Evolutionary conservation across 1,139 yeast genomes (phyloP), one percentile per base, ranked within the genome.

Genomic region (Geotrichum histeridarum): DNA sequence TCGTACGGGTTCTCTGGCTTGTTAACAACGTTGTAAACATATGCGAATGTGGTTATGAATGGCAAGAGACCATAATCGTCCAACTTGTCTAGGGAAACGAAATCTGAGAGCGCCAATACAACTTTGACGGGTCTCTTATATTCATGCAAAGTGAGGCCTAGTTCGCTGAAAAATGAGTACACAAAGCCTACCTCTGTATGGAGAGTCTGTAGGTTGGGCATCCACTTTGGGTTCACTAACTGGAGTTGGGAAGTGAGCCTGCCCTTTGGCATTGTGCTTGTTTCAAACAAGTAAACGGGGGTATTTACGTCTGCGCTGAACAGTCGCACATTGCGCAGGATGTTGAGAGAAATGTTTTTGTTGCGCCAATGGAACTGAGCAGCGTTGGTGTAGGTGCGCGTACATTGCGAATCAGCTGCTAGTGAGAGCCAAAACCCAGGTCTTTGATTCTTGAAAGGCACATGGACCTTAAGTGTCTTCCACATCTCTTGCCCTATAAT

Each of bases 301-400:
- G 33, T 45, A 36, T 45, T 45, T 5, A 45, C 49, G 32, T 45
- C 42, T 30, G 42, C 42, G 17, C 31, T 45, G 41, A 45, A 45
- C 14, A 15, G 42, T 14, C 41, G 39, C 9, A 45, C 49, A 36
- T 45, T 17, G 9, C 37, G 36, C 11, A 45, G 39, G 12, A 45
- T 31, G 15, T 45, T 36, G 31, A 45, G 32, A 5, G 42, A 36
- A 4, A 45, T 6, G n/a, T 11, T 35, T 36, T 45, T 45, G 31
- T 18, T 45, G 27, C 42, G 41, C 49, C 49, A 45, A 4, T 41
- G 49, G 31, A 35, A 45, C 30, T 45, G 33, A 3, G 42, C 31
- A 9, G 15, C 3, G 12, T 22, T n/a, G 11, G 41, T 11, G 9
- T 45, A 32, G 9, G 49, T 17, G 14, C 12, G 15, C 27, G 38